Conservation (phyloP, 2,329 filamentous ascomycete genomes). For the Aspergillus luchuensis region DNA sequence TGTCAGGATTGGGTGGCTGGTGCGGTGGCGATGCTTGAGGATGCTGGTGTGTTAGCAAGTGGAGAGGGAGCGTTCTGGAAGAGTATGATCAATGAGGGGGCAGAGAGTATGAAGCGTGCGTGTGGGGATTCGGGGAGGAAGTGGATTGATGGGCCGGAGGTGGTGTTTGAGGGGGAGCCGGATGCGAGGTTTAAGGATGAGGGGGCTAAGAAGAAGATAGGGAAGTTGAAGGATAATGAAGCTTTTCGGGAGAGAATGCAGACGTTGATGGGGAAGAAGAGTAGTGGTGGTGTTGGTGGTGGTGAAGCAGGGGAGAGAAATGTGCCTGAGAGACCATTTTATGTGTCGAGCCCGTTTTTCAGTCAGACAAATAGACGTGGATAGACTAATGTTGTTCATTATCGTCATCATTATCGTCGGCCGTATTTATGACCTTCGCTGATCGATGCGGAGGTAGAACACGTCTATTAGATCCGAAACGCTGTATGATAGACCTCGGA, state of each 20-base stretch:
- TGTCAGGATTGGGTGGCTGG: constrained; percentile 22
- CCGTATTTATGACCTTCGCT: too few species aligned
- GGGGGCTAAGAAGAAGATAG: not conserved
- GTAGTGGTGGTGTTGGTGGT: too few species aligned
- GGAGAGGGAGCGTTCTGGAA: constrained; percentile 23
- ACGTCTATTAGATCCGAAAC: too few species aligned
- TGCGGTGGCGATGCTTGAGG: constrained; percentile 13
- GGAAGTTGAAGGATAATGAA: constrained; percentile 16
- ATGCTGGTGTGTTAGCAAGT: not conserved
- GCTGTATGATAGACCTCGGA: too few species aligned
- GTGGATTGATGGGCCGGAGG: constrained; percentile 20
- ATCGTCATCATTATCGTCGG: too few species aligned
- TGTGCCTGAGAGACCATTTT: constrained; percentile 15
- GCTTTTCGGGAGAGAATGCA: constrained; percentile 16
- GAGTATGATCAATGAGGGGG: constrained; percentile 21
- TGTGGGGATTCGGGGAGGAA: constrained; percentile 12
- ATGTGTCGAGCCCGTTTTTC: constrained; percentile 23
- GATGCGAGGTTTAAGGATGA: constrained; percentile 21
- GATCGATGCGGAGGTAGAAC: too few species aligned
- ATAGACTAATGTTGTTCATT: not conserved
- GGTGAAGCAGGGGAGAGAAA: not conserved
- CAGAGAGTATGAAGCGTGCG: constrained; percentile 15
- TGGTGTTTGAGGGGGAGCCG: constrained; percentile 10
- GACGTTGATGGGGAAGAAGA: constrained; percentile 9
- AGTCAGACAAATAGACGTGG: constrained; percentile 1